Conservation (phyloP, 2,329 filamentous ascomycete species). For the Colletotrichum magnum region DNA sequence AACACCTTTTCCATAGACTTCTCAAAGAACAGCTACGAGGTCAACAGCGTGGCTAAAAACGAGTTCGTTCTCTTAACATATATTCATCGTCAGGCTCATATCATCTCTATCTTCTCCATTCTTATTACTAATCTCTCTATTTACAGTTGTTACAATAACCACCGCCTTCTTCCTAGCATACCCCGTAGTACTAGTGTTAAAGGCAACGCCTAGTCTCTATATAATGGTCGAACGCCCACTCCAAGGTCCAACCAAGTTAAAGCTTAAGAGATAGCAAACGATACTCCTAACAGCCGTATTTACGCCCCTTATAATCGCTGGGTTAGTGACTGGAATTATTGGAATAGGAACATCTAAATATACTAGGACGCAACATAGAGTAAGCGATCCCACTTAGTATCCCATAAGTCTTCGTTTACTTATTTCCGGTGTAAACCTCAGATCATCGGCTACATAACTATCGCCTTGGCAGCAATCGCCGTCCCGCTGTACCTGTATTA, state of each 20-base stretch:
- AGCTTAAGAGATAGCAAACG: constrained; percentile 28
- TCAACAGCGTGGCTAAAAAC: constrained; percentile 19
- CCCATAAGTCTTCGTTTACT: neutral
- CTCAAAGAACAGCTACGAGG: constrained; percentile 10
- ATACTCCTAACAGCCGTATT: constrained; percentile 25
- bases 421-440: neutral
- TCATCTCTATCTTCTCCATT: neutral
- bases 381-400: neutral
- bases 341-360: constrained; percentile 22
- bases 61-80: constrained; percentile 29
- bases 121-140: neutral
- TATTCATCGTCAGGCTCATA: constrained; percentile 20
- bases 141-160: constrained; percentile 25
- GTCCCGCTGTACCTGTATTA: constrained; percentile 35
- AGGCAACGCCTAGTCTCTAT: constrained; percentile 22
- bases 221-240: constrained; percentile 36
- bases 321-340: constrained; percentile 13
- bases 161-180: constrained; percentile 32
- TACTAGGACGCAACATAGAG: constrained; percentile 29
- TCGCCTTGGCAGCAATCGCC: constrained; percentile 17
- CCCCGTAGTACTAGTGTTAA: constrained; percentile 26
- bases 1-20: constrained; percentile 37
- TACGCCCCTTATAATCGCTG: constrained; percentile 4
- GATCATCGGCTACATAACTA: constrained; percentile 27
- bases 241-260: constrained; percentile 8